Evolutionary conservation across 192 early-diverging fungal species (phyloP).

Genomic region (Coemansia sp.): DNA sequence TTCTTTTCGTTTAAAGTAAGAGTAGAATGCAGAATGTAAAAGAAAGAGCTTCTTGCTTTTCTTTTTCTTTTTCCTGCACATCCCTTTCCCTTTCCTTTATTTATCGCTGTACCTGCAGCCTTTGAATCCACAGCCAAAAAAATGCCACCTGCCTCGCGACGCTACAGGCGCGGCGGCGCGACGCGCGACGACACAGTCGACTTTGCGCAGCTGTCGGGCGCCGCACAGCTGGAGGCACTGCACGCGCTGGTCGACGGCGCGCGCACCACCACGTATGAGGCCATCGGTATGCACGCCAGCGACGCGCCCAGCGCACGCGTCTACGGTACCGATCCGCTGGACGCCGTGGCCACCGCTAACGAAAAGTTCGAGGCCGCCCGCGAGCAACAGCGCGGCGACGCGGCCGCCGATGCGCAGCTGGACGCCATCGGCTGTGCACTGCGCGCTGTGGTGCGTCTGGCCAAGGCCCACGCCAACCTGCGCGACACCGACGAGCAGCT

Average conservation of each 20-base stretch:
- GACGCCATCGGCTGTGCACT: constrained; percentile 26
- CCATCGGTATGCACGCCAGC: constrained; percentile 44
- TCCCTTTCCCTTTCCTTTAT: too few relatives aligned
- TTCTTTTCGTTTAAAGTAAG: too few relatives aligned
- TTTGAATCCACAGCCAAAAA: neutral
- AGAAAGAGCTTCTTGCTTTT: too few relatives aligned
- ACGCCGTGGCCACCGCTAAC: constrained; percentile 51
- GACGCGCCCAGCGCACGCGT: constrained; percentile 32
- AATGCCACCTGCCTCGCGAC: constrained; percentile 20
- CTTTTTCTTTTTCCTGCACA: neutral
- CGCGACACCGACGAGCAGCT: constrained; percentile 49
- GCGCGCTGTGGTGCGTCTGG: constrained; percentile 27
- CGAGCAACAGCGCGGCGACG: neutral
- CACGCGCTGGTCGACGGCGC: constrained; percentile 27
- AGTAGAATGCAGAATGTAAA: too few relatives aligned
- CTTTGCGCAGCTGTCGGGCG: constrained; percentile 18
- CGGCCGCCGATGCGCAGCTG: constrained; percentile 9
- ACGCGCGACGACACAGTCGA: constrained; percentile 1
- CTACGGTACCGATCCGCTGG: constrained; percentile 43
- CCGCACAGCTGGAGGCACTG: constrained; percentile 24
- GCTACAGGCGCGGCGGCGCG: neutral
- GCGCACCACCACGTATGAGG: constrained; percentile 34
- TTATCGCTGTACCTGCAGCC: too few relatives aligned
- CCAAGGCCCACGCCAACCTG: constrained; percentile 44
- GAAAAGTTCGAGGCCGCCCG: constrained; percentile 39